Evolutionary conservation across 139 green algal species (phyloP).

Genomic region (Chlamydomonas sp.): DNA sequence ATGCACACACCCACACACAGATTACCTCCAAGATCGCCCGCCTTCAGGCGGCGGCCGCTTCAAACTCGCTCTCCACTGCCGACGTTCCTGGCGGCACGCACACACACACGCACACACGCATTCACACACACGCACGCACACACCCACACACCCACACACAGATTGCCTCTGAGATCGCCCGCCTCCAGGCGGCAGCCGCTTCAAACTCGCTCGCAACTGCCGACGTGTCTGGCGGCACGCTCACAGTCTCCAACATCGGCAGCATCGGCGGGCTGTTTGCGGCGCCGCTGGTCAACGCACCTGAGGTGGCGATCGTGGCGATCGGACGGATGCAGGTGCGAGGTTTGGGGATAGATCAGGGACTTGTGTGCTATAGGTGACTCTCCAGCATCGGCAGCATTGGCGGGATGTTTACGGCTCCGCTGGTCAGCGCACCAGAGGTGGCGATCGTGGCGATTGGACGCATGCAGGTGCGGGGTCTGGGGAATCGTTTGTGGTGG

Average conservation of each 20-base stretch:
- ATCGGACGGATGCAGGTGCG: constrained; percentile 55
- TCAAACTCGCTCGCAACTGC: constrained; percentile 45
- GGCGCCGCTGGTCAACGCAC: constrained; percentile 62
- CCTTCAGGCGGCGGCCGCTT: too few relatives aligned
- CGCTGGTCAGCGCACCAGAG: constrained; percentile 11
- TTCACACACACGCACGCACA: too few relatives aligned
- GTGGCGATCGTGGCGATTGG: constrained; percentile 11
- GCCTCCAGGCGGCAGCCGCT: constrained; percentile 60
- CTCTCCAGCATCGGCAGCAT: not conserved
- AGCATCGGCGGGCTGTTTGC: constrained; percentile 78
- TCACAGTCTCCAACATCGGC: constrained; percentile 88
- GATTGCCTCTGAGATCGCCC: constrained; percentile 59
- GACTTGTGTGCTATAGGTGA: not conserved
- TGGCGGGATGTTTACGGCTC: not conserved
- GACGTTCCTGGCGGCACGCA: too few relatives aligned
- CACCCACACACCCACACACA: too few relatives aligned
- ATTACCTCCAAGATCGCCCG: too few relatives aligned
- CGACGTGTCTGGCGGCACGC: constrained; percentile 64
- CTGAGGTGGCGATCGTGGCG: constrained; percentile 78
- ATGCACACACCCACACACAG: not conserved
- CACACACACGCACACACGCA: too few relatives aligned
- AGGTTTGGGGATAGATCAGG: constrained; percentile 21
- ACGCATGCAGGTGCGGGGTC: not conserved
- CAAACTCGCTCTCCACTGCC: too few relatives aligned
- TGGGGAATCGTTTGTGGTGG: not conserved